Conservation (phyloP, 2,329 filamentous ascomycete genomes). For the Clarireedia sp. region DNA sequence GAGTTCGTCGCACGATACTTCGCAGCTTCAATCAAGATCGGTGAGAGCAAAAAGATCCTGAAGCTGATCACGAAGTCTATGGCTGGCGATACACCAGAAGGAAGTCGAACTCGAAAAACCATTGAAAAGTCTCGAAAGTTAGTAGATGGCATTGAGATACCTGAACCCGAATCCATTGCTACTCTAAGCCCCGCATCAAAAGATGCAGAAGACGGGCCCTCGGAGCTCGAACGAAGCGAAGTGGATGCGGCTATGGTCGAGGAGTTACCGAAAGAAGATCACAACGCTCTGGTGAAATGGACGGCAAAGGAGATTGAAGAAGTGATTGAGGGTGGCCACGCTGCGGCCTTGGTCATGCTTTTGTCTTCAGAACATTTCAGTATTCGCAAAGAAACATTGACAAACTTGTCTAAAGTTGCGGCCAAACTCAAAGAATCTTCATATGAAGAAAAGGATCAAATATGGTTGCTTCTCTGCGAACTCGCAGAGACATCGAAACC, state of each 20-base stretch:
- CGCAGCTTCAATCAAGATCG: conserved; percentile 42
- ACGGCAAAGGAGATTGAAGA: conserved; percentile 69
- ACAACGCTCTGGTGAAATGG: conserved; percentile 54
- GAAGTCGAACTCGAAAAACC: conserved; percentile 28
- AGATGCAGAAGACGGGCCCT: conserved; percentile 2
- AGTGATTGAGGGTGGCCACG: conserved; percentile 68
- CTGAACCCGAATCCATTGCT: conserved; percentile 9
- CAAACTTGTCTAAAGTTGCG: conserved; percentile 58
- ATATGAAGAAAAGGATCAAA: conserved; percentile 67
- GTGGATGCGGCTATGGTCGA: conserved; percentile 15
- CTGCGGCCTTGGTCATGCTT: conserved; percentile 62
- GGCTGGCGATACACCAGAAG: conserved; percentile 30
- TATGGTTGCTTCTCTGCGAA: conserved; percentile 75
- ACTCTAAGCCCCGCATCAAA: background rate
- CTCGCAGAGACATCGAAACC: conserved; percentile 63
- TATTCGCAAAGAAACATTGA: conserved; percentile 71
- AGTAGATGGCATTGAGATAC: conserved; percentile 21
- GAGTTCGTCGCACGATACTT: conserved; percentile 52
- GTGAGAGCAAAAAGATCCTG: conserved; percentile 42
- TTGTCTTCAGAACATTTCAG: conserved; percentile 67
- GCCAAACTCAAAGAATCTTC: conserved; percentile 57
- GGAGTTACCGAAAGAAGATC: conserved; percentile 33
- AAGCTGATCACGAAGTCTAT: conserved; percentile 38
- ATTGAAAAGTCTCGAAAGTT: conserved; percentile 22
- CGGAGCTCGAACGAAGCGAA: conserved; percentile 13